Base-by-base conservation (phyloP, 2,329 filamentous ascomycete species). In the Lachnellula arida region DNA sequence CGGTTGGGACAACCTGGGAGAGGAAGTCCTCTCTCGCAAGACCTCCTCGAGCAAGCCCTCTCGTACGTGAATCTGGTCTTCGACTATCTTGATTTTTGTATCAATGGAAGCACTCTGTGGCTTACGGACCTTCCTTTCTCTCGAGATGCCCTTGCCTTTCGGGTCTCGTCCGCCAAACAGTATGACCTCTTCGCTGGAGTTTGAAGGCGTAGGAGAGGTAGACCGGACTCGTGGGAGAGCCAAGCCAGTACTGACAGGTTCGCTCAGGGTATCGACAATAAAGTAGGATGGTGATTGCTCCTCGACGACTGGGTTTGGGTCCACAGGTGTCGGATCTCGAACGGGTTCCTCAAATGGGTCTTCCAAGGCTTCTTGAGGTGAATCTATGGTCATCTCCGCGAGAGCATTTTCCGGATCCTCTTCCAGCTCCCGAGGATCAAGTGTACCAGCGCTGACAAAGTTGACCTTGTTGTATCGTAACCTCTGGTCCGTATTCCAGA, bases 151-250 rank as follows among this genome's bases (percentile, higher is more conserved):
- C 51, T 52, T 44, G 11, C 53, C 53, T 19, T 59, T 23, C 15
- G 51, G 43, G 46, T 65, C 60, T 34, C 84, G 77, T 40, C 84
- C 84, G 56, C 76, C 79, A 67, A 89, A 90, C 0, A 89, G 65
- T 47, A 91, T 84, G 5, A 90, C 75, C 61, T 96, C 89, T 48
- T 89, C 88, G 65, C 86, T 88, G 0, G 87, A 89, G 60, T 83
- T 78, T 0, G 78, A 79, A 6, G 67, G 65, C 2, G 73, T 72
- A 15, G 73, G 73, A 19, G 71, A 71, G 9, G 56, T 47, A 15
- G 67, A 62, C 14, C 66, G 65, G 37, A 69, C 53, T 25, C 56
- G 54, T 5, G 70, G 70, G 48, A 69, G 60, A 8, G 68, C 58
- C 17, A 72, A 55, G 5, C 68, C 68, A 7, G 71, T 72, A 4